Evolutionary conservation across 345 rosid genomes (phyloP), one percentile per base, ranked within the genome.

Genomic region (Cardamine occulta): DNA sequence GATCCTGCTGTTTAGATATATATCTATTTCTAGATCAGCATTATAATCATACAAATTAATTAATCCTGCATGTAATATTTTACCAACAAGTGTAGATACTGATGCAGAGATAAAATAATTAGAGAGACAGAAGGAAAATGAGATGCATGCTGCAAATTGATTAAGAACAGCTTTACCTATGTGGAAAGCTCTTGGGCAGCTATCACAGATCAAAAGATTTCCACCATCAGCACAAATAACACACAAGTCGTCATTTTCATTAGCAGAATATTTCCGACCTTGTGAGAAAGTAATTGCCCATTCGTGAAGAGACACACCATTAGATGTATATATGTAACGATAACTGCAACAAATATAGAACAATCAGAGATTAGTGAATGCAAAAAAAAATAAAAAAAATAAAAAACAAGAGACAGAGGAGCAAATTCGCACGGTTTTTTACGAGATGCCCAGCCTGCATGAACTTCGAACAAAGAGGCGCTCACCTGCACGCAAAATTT

Each of bases 391-490:
- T n/a, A 62, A 45, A 26, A 4, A 47, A 26, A 26, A 62, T 35
- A 26, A 4, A 47, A 26, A 26, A 26, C 23, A 40, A 63, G 60
- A 53, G 70, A 54, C 32, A 72, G 55, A 28, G 53, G 69, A 66
- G 54, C 4, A 66, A 67, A 44, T 72, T 32, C 93, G 87, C 80
- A 95, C 99, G 96, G 97, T 85, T 95, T 92, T 79, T 86, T 86
- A 68, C 98, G 97, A 49, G 99, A 85, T 72, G 97, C 88, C 96
- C 98, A 92, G 79, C 99, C 99, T 80, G 99, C 99, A 87, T 95
- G 99, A 80, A 89, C 93, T 86, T 95, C 99, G 78, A 95, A 95
- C 55, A 84, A 86, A 49, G 99, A 92, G 44, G 99, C 89, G 84
- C 99, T 95, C 81, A 95, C 93, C 99, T 95, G 89, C 78, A 71